A percentile compares a stretch with the other conserved stretches of the same genome.
Conservation (phyloP, 495 filamentous ascomycete species). For the Aspergillus indologenus region DNA sequence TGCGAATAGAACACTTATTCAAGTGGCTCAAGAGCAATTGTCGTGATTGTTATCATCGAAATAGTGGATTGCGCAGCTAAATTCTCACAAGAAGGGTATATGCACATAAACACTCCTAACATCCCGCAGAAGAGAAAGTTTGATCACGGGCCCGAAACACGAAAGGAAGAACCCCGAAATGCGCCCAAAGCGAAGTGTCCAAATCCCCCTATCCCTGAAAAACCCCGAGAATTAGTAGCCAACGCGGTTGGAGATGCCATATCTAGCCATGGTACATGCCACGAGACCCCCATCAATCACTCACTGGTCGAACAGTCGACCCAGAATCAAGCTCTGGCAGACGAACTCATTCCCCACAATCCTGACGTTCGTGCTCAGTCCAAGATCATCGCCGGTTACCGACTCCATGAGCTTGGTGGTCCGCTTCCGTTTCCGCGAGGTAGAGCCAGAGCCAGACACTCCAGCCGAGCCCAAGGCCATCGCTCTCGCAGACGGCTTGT, state of each 20-base stretch:
- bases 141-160: not conserved
- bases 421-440: conserved; percentile 50
- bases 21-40: not conserved
- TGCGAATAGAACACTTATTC: conserved; percentile 18
- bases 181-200: not conserved
- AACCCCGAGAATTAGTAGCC: not conserved
- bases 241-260: not conserved
- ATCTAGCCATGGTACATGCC: not conserved
- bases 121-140: not conserved
- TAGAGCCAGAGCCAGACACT: conserved; percentile 7
- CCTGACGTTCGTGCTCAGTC: conserved; percentile 47
- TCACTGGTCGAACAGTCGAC: conserved; percentile 65
- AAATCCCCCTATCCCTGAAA: not conserved
- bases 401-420: conserved; percentile 48
- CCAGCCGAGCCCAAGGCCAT: conserved; percentile 34
- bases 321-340: conserved; percentile 89
- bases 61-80: not conserved
- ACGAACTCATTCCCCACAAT: conserved; percentile 82
- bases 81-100: not conserved
- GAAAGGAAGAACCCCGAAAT: not conserved
- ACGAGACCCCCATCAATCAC: not conserved
- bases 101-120: not conserved
- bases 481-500: conserved; percentile 44
- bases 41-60: not conserved
- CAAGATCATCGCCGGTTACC: conserved; percentile 25